Base-by-base conservation (phyloP, 2,329 filamentous ascomycete genomes). In the Penicillium brasilianum region DNA sequence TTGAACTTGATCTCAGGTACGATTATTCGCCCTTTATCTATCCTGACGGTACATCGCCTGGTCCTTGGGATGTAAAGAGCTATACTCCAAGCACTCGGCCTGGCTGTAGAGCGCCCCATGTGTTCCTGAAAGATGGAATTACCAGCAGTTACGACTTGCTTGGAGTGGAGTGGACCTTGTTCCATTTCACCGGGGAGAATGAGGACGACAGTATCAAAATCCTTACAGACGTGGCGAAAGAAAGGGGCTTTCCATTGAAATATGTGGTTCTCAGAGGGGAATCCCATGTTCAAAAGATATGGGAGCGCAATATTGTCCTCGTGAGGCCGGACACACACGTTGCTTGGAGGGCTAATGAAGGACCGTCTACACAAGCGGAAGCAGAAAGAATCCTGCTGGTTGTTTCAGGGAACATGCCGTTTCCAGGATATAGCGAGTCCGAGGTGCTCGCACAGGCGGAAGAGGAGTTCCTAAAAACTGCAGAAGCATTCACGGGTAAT, bases 1-100 rank as follows among this genome's bases (percentile, higher is more conserved):
- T 72, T 30, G 69, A 72, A 53, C 18, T 72, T 25, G 70, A 69
- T 13, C 56, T 68, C 18, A 56, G 71, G 7, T 69, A 71, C 39
- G 60, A 61, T 28, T 28, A 63, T 10, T 71, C 66, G 2, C 59
- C 59, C 2, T 60, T 68, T 10, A 51, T 72, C 22, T 52, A 58
- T 51, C 46, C 41, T 46, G 41, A 46, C 41, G 41, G 41, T 10
- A 46, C 41, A n/a, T 20, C 9, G 52, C 61, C 69, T 46, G 63
- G 55, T n/a, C 37, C 57, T 22, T 72, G 64, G 63, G 59, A 57
- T 6, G 30, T 50, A 4, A 43, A 52, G 34, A 37, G 46, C 1
- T 74, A 76, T 54, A 58, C 63, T 20, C 71, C 74, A 6, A 69
- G 66, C 11, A 77, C 74, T 1, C 63, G 67, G 61, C 74, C 74